These are phyloP conservation scores for Eucalyptus viminalis DNA, from an alignment of 345 rosid genomes.

Conservation along the genomic window DNA sequence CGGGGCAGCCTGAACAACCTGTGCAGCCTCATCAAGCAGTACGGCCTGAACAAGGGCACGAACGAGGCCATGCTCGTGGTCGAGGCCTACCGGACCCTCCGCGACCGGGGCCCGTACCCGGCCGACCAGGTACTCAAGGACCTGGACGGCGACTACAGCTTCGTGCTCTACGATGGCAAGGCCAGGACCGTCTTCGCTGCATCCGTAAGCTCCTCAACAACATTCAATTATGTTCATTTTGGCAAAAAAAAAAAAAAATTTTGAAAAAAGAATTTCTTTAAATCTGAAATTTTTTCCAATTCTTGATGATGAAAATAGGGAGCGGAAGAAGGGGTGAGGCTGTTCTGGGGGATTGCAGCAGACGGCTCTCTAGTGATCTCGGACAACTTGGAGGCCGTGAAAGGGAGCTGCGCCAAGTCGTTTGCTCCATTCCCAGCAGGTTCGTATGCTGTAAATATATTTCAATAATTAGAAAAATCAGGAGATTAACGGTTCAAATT, in stretches of 20 bases:
- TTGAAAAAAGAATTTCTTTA: too few relatives aligned
- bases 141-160: conserved; percentile 53
- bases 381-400: conserved; percentile 34
- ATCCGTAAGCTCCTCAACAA: conserved; percentile 4
- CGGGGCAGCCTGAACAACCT: conserved; percentile 46
- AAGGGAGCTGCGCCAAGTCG: conserved; percentile 58
- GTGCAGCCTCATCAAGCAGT: conserved; percentile 38
- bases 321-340: conserved; percentile 25
- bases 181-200: conserved; percentile 45
- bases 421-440: conserved; percentile 56
- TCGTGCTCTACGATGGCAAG: conserved; percentile 45
- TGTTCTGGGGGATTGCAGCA: conserved; percentile 55
- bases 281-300: neutral
- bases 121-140: conserved; percentile 62
- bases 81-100: conserved; percentile 60
- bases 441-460: neutral
- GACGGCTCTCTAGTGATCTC: conserved; percentile 52
- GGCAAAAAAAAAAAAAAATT: too few relatives aligned
- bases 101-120: conserved; percentile 76
- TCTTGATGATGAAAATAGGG: conserved; percentile 12
- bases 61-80: conserved; percentile 58
- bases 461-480: neutral
- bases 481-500: too few relatives aligned
- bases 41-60: conserved; percentile 43
- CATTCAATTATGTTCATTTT: neutral